phyloP scores from a whole-genome alignment of 2,329 filamentous ascomycete genomes.

The Colletotrichum aenigma region DNA sequence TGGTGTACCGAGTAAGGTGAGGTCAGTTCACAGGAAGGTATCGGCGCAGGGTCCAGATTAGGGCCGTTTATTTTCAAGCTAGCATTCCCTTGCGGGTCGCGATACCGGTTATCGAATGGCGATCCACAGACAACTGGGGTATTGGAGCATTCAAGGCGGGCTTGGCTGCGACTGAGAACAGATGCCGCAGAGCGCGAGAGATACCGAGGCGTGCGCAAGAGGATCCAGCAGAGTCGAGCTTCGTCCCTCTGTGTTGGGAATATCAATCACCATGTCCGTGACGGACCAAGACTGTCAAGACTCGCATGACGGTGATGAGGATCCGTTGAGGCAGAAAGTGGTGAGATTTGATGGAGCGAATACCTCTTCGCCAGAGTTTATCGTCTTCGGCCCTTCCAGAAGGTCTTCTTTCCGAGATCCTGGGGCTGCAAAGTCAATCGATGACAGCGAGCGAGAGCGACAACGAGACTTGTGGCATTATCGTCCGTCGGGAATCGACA shows the following conservation, averaged over 20 bases:
- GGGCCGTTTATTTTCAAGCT: conserved; percentile 9
- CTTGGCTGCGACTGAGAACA: neutral
- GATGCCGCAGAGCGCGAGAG: neutral
- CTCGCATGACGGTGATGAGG: neutral
- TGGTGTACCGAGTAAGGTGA: neutral
- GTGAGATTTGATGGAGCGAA: neutral
- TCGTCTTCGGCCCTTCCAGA: neutral
- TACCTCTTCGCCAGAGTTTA: neutral
- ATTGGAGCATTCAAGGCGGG: neutral
- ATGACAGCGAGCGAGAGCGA: conserved; percentile 3
- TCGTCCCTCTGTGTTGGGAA: neutral
- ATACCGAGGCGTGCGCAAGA: neutral
- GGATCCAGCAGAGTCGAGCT: neutral
- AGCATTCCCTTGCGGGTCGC: neutral
- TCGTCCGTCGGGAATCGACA: neutral
- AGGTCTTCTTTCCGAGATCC: neutral
- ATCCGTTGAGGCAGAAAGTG: neutral
- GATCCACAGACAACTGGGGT: conserved; percentile 1
- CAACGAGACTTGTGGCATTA: neutral
- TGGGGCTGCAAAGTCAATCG: neutral
- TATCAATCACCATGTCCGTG: neutral
- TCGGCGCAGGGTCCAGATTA: conserved; percentile 14
- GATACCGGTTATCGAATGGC: neutral
- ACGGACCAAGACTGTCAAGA: neutral
- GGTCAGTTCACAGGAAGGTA: neutral